These are phyloP conservation scores for Cyberlindnera veronae DNA, from an alignment of 805 yeast genomes.

Conservation along the genomic window DNA sequence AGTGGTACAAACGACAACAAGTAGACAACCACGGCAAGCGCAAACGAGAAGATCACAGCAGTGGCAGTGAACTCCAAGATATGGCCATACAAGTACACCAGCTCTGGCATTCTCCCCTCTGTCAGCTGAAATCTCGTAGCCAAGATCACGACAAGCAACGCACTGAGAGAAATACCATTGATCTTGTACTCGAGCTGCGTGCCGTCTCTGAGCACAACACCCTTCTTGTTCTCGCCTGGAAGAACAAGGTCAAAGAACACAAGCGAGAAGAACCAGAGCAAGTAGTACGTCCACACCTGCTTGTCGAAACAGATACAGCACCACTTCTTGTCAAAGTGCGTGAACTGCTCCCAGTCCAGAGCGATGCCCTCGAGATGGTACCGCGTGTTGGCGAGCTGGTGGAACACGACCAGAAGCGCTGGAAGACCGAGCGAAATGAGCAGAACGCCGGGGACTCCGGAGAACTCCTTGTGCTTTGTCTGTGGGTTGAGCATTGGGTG, in stretches of 20 bases:
- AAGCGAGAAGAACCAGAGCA: slow-evolving; percentile 68
- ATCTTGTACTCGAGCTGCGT: slow-evolving; percentile 67
- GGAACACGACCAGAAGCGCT: slow-evolving; percentile 51
- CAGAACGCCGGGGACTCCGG: slow-evolving; percentile 73
- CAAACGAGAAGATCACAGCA: slow-evolving; percentile 59
- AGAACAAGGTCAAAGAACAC: slow-evolving; percentile 59
- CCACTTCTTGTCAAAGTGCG: slow-evolving; percentile 34
- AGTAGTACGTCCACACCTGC: slow-evolving; percentile 60
- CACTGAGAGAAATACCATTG: slow-evolving; percentile 66
- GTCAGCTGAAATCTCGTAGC: slow-evolving; percentile 50
- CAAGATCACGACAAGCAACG: slow-evolving; percentile 38
- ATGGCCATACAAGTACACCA: slow-evolving; percentile 70
- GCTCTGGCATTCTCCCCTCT: slow-evolving; percentile 66
- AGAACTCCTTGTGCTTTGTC: slow-evolving; percentile 71
- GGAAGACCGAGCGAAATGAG: slow-evolving; percentile 69
- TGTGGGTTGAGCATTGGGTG: slow-evolving; percentile 54
- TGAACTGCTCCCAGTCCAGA: slow-evolving; percentile 39
- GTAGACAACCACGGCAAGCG: slow-evolving; percentile 64
- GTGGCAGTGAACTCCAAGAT: slow-evolving; percentile 61
- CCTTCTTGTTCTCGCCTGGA: slow-evolving; percentile 63
- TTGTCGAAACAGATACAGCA: slow-evolving; percentile 37
- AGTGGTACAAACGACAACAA: slow-evolving; percentile 63
- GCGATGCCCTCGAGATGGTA: slow-evolving; percentile 49
- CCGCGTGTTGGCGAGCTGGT: slow-evolving; percentile 56
- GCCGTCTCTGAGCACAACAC: slow-evolving; percentile 76